phyloP scores from a whole-genome alignment of 2,329 filamentous ascomycete species.

The Phaeosphaeriaceae sp. region DNA sequence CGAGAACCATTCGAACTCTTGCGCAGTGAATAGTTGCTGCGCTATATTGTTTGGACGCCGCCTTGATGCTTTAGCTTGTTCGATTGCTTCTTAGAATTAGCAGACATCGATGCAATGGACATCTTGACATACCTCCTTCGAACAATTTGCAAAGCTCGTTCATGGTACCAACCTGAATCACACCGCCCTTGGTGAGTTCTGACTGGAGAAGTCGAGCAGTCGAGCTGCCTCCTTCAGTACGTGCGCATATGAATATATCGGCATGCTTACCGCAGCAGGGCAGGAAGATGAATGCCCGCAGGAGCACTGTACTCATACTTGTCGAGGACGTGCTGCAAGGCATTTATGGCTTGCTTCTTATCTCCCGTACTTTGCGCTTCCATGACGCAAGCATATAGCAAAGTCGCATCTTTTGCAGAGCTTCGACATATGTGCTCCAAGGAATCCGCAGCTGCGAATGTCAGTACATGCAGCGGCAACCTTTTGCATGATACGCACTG shows the following conservation, averaged over 20 bases:
- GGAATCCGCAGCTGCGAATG: constrained; percentile 63
- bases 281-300: constrained; percentile 64
- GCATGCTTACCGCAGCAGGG: constrained; percentile 66
- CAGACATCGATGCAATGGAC: constrained; percentile 9
- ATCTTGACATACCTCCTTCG: constrained; percentile 53
- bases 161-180: constrained; percentile 33
- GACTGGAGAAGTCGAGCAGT: constrained; percentile 55
- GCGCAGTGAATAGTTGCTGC: constrained; percentile 59
- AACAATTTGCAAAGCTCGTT: constrained; percentile 64
- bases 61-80: constrained; percentile 53
- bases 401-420: constrained; percentile 62
- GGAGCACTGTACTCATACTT: constrained; percentile 59
- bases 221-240: constrained; percentile 41
- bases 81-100: constrained; percentile 55
- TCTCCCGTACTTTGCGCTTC: constrained; percentile 75
- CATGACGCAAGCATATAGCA: constrained; percentile 80
- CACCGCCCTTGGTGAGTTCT: constrained; percentile 48
- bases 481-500: constrained; percentile 43
- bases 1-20: constrained; percentile 84
- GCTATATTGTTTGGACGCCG: constrained; percentile 53
- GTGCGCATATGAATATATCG: not conserved
- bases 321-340: constrained; percentile 67
- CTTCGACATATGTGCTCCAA: constrained; percentile 66
- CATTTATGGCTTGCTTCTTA: constrained; percentile 64
- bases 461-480: constrained; percentile 10